phyloP scores from a whole-genome alignment of 768 basidiomycete species.

The Termitomyces sp. region DNA sequence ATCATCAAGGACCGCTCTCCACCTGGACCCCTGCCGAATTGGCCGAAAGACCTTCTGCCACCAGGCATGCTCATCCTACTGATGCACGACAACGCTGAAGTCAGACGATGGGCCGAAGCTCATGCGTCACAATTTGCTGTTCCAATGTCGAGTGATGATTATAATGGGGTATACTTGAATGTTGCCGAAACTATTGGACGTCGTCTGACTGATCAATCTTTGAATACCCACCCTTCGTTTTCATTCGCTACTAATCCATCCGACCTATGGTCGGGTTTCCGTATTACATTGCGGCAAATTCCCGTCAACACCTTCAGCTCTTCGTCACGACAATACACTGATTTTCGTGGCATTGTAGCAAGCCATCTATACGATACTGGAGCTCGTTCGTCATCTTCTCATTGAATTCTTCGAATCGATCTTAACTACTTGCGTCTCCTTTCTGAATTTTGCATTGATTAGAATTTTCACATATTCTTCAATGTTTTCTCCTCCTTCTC shows the following conservation, averaged over 20 bases:
- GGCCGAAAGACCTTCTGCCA: slow-evolving; percentile 57
- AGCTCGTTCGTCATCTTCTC: slow-evolving; percentile 41
- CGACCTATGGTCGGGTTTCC: slow-evolving; percentile 49
- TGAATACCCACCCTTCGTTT: slow-evolving; percentile 8
- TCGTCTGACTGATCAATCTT: slow-evolving; percentile 6
- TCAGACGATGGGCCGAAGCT: slow-evolving; percentile 56
- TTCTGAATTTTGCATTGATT: slow-evolving; percentile 8
- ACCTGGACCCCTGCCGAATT: slow-evolving; percentile 28
- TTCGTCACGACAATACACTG: slow-evolving; percentile 26
- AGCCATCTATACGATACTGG: slow-evolving; percentile 42
- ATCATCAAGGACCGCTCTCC: slow-evolving; percentile 35
- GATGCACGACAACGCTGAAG: slow-evolving; percentile 37
- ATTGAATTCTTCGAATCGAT: slow-evolving; percentile 6
- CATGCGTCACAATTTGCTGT: slow-evolving; percentile 31
- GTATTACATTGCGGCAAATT: slow-evolving; percentile 41
- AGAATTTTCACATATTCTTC: slow-evolving; percentile 60
- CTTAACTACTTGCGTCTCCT: slow-evolving; percentile 7
- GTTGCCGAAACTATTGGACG: slow-evolving; percentile 37
- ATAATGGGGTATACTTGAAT: slow-evolving; percentile 38
- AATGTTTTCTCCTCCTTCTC: slow-evolving; percentile 53
- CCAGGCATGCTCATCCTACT: slow-evolving; percentile 56
- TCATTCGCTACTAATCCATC: slow-evolving; percentile 30
- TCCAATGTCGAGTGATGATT: slow-evolving; percentile 44
- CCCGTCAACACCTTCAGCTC: slow-evolving; percentile 37
- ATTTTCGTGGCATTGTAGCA: slow-evolving; percentile 37